Percentiles rank a stretch among this genome's conserved stretches.
phyloP scores from a whole-genome alignment of 1,139 yeast species.

The Candida frijolesensis region DNA sequence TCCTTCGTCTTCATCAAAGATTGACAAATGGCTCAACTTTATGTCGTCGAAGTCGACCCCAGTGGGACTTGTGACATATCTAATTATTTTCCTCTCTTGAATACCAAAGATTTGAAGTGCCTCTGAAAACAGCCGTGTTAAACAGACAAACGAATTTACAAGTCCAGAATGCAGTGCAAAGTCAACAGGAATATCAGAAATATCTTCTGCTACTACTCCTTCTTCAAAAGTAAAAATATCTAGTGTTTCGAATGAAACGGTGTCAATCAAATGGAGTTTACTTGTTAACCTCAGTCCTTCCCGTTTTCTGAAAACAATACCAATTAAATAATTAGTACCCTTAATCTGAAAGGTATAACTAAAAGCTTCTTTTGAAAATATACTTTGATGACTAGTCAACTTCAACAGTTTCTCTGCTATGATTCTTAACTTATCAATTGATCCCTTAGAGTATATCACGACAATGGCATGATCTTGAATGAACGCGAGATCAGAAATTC shows the following conservation, averaged over 20 bases:
- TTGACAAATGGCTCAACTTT: conserved; percentile 3
- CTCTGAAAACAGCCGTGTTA: background rate
- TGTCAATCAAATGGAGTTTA: conserved; percentile 10
- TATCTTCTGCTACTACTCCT: conserved; percentile 7
- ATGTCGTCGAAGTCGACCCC: background rate
- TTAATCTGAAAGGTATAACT: conserved; percentile 8
- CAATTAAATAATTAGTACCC: conserved; percentile 6
- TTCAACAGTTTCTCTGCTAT: background rate
- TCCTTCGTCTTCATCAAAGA: background rate
- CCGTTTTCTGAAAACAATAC: conserved; percentile 7
- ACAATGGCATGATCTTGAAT: background rate
- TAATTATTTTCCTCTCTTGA: background rate
- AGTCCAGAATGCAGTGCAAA: background rate
- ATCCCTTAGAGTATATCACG: background rate
- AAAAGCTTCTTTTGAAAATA: conserved; percentile 10
- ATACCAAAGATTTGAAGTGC: conserved; percentile 10
- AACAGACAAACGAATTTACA: conserved; percentile 6
- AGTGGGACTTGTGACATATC: background rate
- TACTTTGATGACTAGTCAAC: conserved; percentile 3
- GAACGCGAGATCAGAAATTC: background rate
- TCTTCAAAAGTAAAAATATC: conserved; percentile 5
- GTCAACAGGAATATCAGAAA: conserved; percentile 5
- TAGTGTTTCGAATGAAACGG: background rate
- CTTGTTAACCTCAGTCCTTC: background rate
- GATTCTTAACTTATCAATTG: conserved; percentile 3